Base-by-base conservation (phyloP, 495 filamentous ascomycete genomes). In the Saxophila tyrrhenica region DNA sequence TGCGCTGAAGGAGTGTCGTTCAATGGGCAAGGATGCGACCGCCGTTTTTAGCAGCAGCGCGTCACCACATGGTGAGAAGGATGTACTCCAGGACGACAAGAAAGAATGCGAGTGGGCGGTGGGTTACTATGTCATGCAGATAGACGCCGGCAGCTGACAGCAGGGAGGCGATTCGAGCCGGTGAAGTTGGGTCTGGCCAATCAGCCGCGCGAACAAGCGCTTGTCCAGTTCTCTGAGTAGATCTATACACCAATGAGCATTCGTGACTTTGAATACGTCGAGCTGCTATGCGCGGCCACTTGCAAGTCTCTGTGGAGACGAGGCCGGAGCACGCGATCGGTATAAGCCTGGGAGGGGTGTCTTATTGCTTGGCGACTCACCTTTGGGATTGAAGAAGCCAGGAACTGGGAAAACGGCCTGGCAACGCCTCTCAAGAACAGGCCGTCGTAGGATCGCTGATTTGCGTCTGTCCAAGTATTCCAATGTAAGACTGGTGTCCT, bases 121-220 rank as follows among this genome's bases (percentile, higher is more conserved):
- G 48, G 24, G 8, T 10, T 45, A 39, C 55, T 32, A 57, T 47
- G 55, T 42, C 24, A 52, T 51, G 55, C 55, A 57, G 42, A 39
- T 46, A 57, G 49, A 52, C 55, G 55, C 55, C 50, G 47, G 17
- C 15, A 17, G 25, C 9, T 25, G 41, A 17, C 7, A 44, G 41
- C 41, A 8, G 35, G 15, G 41, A 44, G 41, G 41, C 41, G 41
- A 44, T 44, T 44, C 19, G 13, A 35, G 29, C 29, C n/a, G n/a
- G n/a, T n/a, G n/a, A n/a, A n/a, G 29, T 35, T 13, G 29, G 29
- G 13, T 5, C 13, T 35, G 29, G 13, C 29, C 29, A 35, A 35
- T 35, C 29, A 35, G 29, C 13, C 7, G 29, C 7, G 5, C 29
- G 29, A 35, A 5, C 13, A 7, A 35, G 29, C 29, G 29, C 29